Conservation (phyloP, 2,329 filamentous ascomycete genomes). For the Penicillium polonicum region DNA sequence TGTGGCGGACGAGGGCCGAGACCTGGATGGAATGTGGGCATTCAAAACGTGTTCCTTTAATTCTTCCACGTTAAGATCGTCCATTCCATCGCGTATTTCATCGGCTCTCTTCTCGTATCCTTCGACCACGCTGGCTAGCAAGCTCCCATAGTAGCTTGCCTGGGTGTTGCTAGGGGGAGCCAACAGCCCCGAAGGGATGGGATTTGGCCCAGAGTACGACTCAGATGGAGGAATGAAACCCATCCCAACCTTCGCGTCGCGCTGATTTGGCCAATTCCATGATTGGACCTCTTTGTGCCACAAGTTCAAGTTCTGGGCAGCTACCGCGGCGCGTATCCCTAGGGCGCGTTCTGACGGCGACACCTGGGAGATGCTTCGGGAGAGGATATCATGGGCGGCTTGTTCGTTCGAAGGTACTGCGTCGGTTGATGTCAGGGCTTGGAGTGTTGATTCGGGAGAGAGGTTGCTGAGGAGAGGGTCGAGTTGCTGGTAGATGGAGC, state of each 20-base stretch:
- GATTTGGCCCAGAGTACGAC: neutral
- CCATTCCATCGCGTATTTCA: constrained; percentile 60
- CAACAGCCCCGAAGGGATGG: neutral
- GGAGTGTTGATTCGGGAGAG: constrained; percentile 54
- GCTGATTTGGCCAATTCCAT: constrained; percentile 57
- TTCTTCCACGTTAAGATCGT: constrained; percentile 59
- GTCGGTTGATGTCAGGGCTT: constrained; percentile 48
- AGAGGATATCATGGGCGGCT: constrained; percentile 41
- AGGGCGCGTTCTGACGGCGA: constrained; percentile 58
- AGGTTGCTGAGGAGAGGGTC: constrained; percentile 53
- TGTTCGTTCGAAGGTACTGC: constrained; percentile 41
- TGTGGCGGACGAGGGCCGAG: constrained; percentile 52
- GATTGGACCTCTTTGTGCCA: constrained; percentile 60
- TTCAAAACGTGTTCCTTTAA: constrained; percentile 85
- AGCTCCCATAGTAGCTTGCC: constrained; percentile 64
- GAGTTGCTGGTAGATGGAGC: constrained; percentile 39
- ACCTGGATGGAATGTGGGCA: constrained; percentile 68
- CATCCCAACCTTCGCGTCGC: constrained; percentile 39
- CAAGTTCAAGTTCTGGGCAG: constrained; percentile 56
- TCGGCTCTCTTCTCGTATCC: constrained; percentile 71
- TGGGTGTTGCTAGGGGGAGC: constrained; percentile 16
- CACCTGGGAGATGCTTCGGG: constrained; percentile 54
- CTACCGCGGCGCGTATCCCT: constrained; percentile 58
- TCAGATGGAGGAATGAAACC: constrained; percentile 41
- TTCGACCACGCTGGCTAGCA: constrained; percentile 63